Evolutionary conservation across 306 rosid genomes (phyloP), one percentile per base, ranked within the genome.

Genomic region (Malus fusca): DNA sequence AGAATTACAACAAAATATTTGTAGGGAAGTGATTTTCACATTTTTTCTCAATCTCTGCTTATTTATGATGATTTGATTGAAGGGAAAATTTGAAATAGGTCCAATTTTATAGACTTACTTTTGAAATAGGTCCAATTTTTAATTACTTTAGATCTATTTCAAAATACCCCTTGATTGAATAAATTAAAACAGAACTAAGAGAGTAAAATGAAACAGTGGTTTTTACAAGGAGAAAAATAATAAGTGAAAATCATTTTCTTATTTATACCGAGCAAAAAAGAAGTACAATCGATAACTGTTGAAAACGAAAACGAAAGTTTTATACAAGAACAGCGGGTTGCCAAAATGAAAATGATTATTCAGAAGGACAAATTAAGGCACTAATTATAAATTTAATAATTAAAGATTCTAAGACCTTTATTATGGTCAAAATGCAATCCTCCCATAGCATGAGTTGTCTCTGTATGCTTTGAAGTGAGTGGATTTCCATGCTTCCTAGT

Each of bases 391-490:
- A 26, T 23, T 77, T 75, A 80, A 86, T 85, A 68, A 90, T 75
- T 58, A 72, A 83, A 76, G 30, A 28, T 77, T 75, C 77, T 66
- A 77, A 77, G 79, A 67, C 75, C 81, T 78, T 35, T 74, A 75
- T 73, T 79, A 74, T 61, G 67, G 85, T 88, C 91, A 90, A 83
- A 72, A 78, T 77, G 82, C 82, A 80, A 85, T 88, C 86, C 83
- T 76, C 79, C 77, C 72, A 19, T 55, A 66, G 76, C 78, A 69
- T 71, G 40, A 35, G 63, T 25, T 14, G 42, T 25, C 10, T 33
- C 17, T 40, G 44, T 42, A 42, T 10, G 26, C 56, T 65, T 37
- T 35, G 75, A 22, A 55, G 51, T 72, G 48, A 55, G 75, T 55
- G 76, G 68, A 72, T 37, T 40, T 67, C 71, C 18, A 26, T 40